Percentiles rank a stretch among this genome's conserved stretches.
These are phyloP conservation scores for Vicia sativa DNA, from an alignment of 306 rosid species.

Conservation along the genomic window DNA sequence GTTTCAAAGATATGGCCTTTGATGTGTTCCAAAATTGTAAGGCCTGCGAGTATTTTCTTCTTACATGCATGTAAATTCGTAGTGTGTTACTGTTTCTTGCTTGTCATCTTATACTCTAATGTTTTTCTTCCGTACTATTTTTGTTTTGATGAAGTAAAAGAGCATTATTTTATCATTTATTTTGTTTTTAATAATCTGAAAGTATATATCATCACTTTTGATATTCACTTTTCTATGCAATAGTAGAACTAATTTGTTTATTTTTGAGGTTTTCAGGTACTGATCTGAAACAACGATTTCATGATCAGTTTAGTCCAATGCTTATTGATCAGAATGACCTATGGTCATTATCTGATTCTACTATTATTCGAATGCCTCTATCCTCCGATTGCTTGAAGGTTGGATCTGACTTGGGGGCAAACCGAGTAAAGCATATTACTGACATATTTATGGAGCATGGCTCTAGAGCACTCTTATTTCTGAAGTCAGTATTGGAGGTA, in stretches of 20 bases:
- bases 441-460: slow-evolving; percentile 74
- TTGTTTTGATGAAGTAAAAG: slow-evolving; percentile 22
- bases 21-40: slow-evolving; percentile 3
- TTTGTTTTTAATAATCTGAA: slow-evolving; percentile 22
- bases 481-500: slow-evolving; percentile 95
- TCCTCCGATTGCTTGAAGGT: slow-evolving; percentile 65
- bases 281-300: slow-evolving; percentile 72
- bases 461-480: slow-evolving; percentile 77
- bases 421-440: slow-evolving; percentile 63
- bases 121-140: not conserved
- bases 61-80: slow-evolving; percentile 9
- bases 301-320: slow-evolving; percentile 92
- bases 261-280: slow-evolving; percentile 69
- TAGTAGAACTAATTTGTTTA: slow-evolving; percentile 28
- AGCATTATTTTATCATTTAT: not conserved
- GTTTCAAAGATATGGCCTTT: not conserved
- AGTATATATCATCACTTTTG: slow-evolving; percentile 19
- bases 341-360: slow-evolving; percentile 74
- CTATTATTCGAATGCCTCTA: slow-evolving; percentile 94
- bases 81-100: slow-evolving; percentile 6
- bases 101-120: slow-evolving; percentile 2
- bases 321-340: slow-evolving; percentile 65
- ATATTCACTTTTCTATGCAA: slow-evolving; percentile 30
- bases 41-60: slow-evolving; percentile 18
- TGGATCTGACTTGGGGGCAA: slow-evolving; percentile 64